Evolutionary conservation across 1,284 basidiomycete species (phyloP), one percentile per base, ranked within the genome.

Genomic region (Leccinum proliferum): DNA sequence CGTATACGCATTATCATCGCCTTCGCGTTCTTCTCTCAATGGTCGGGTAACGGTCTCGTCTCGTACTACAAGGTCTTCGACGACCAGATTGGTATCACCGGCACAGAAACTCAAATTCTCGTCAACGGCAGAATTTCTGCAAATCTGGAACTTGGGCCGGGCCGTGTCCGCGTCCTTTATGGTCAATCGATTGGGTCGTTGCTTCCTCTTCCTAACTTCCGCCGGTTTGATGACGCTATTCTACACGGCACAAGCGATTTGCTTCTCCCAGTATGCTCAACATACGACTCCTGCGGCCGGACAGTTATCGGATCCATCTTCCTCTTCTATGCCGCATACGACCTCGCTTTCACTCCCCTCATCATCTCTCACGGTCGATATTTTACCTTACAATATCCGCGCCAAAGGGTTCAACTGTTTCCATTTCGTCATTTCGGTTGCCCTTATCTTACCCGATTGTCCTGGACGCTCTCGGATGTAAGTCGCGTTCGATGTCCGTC

Each of bases 331-430:
- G 85, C 84, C 9, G 75, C 79, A 59, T 90, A 89, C 68, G 87
- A 88, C 75, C 75, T 90, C 59, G 88, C 88, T 2, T 90, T 88
- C 77, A 83, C 85, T 2, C 89, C 89, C 7, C 83, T 92, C 61
- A 85, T 91, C 64, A 85, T 90, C 57, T 82, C 84, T 0, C 75
- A 87, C 87, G 29, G 80, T 90, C 60, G 89, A 91, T 72, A 90
- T 90, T 73, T 74, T 90, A 43, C 89, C 89, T 4, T 90, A 79
- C 77, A 74, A 77, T 29, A 78, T 92, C 59, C 88, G 90, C 70
- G 88, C 91, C 57, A 92, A 92, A 79, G 90, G 90, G 62, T 84
- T 92, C 77, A 89, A 82, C 66, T 72, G 92, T 58, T 87, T 89
- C 77, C 86, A 83, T 76, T 85, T 90, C 65, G 76, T 81, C 63